Evolutionary conservation across 1,139 yeast genomes (phyloP), one percentile per base, ranked within the genome.

Genomic region (Protomyces arabidopsidicola): DNA sequence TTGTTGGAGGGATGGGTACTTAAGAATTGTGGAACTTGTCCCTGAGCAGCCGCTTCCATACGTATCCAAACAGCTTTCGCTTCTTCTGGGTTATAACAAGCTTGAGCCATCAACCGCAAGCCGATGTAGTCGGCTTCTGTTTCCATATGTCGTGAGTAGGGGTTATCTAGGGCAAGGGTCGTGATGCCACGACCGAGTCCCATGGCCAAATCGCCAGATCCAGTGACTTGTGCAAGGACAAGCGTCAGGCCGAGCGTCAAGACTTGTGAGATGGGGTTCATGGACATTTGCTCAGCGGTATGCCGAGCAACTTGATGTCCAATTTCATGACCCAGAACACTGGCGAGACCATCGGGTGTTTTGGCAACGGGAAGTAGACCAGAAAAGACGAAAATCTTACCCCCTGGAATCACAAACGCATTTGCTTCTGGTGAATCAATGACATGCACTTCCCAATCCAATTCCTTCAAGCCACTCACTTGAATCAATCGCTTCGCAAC

Each of bases 71-170:
- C 81, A 12, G 76, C 77, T 1, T 87, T 84, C 0, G 97, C 87
- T 69, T 85, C 88, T 12, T 76, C 75, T 3, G 96, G 90, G 69
- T 90, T 77, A 74, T 81, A 93, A 73, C 99, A 95, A 53, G 96
- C 96, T 67, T 84, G 78, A 1, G 97, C 84, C 96, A 93, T 88
- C 69, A 91, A 79, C 83, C 90, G 88, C 67, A 95, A 78, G 0
- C 99, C 99, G 50, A 93, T 91, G 70, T 86, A 86, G 73, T 93
- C 98, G 0, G 98, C 98, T 73, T 93, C 98, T 0, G 90, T 82
- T 75, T 93, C 99, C 96, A 89, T 89, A 68, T 84, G 90, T 70
- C 98, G 79, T 1, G 95, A 87, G 0, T 95, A 88, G 0, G 97
- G 97, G 82, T 87, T 82, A 68, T 84, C 82, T 55, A 91, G 74